phyloP scores from a whole-genome alignment of 73 alveolate genomes.

The Paramecium biaurelia region DNA sequence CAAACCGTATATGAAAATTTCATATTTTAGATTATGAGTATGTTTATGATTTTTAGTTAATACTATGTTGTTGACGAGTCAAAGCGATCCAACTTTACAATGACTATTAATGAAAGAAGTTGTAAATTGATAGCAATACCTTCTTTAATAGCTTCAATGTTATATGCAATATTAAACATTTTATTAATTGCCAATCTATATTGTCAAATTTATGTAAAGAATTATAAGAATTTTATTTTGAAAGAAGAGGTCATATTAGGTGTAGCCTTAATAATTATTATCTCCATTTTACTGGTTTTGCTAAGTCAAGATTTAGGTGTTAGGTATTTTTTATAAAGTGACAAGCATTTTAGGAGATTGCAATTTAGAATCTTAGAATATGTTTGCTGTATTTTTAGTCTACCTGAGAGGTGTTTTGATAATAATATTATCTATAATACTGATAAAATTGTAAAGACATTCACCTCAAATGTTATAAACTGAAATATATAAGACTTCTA shows the following conservation, averaged over 20 bases:
- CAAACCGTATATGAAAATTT: neutral
- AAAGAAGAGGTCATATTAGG: neutral
- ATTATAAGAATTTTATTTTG: neutral
- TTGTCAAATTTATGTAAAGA: neutral
- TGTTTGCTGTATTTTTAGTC: neutral
- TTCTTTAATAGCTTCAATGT: neutral
- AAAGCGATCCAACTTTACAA: neutral
- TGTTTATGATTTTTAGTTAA: neutral
- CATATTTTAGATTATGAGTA: neutral
- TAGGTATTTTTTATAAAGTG: neutral
- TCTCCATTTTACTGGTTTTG: neutral
- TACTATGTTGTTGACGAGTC: neutral
- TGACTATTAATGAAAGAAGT: neutral
- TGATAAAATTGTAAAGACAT: neutral
- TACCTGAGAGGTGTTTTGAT: neutral
- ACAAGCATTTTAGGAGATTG: neutral
- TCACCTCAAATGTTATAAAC: neutral
- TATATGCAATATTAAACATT: neutral
- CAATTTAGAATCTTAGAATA: neutral
- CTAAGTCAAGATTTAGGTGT: neutral
- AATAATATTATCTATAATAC: neutral
- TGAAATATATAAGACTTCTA: neutral
- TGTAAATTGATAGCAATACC: neutral
- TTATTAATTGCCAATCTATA: neutral
- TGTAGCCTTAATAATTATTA: neutral